These are phyloP conservation scores for Pestalotiopsis sp. DNA, from an alignment of 2,329 filamentous ascomycete genomes.

Conservation along the genomic window DNA sequence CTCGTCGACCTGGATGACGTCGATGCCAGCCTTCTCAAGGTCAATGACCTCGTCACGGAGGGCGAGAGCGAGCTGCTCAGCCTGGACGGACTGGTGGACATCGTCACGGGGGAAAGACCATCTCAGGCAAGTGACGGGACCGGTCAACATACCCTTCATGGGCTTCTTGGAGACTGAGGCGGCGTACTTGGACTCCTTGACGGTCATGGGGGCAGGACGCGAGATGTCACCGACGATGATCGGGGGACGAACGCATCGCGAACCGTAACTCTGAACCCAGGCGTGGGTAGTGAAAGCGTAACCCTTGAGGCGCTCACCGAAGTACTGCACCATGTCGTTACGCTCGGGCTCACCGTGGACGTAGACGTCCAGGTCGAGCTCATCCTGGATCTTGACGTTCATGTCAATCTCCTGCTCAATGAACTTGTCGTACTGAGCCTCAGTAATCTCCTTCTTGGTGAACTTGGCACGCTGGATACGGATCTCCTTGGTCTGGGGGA, in stretches of 20 bases:
- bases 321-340: constrained; percentile 99
- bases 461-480: constrained; percentile 96
- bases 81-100: constrained; percentile 98
- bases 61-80: constrained; percentile 96
- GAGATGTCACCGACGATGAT: constrained; percentile 99
- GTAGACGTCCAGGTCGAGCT: constrained; percentile 94
- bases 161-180: constrained; percentile 95
- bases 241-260: constrained; percentile 95
- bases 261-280: constrained; percentile 98
- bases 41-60: constrained; percentile 98
- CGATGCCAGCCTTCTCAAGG: constrained; percentile 91
- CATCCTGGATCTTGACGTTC: constrained; percentile 95
- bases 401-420: constrained; percentile 98
- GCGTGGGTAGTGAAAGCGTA: constrained; percentile 99
- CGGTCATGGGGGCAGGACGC: constrained; percentile 94
- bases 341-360: constrained; percentile 99
- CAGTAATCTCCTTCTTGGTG: constrained; percentile 96
- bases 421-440: constrained; percentile 94
- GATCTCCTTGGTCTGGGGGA: constrained; percentile 99
- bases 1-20: constrained; percentile 99
- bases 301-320: constrained; percentile 93
- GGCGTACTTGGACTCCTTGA: constrained; percentile 99
- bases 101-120: constrained; percentile 99
- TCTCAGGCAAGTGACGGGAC: constrained; percentile 96
- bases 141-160: constrained; percentile 99